Evolutionary conservation across 1,139 yeast species (phyloP).

Genomic region (Casaregolazyma suthepensis): DNA sequence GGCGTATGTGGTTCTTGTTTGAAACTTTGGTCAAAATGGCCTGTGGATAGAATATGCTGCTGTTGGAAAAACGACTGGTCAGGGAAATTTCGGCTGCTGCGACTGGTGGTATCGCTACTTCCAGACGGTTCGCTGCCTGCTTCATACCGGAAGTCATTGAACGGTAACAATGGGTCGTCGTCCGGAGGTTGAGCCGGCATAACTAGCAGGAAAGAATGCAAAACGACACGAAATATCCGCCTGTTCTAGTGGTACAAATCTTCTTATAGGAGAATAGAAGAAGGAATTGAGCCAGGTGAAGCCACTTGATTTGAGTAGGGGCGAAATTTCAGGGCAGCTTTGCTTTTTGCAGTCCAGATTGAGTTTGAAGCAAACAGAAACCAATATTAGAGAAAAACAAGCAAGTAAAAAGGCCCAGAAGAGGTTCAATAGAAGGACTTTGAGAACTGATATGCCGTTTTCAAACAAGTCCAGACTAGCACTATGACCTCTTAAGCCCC

Average conservation of each 20-base stretch:
- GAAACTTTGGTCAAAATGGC: constrained; percentile 5
- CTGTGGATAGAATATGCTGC: constrained; percentile 5
- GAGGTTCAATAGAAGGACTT: neutral
- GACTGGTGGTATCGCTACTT: constrained; percentile 2
- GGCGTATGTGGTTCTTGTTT: constrained; percentile 9
- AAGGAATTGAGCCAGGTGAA: neutral
- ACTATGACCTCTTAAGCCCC: too few relatives aligned
- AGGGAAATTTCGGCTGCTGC: neutral
- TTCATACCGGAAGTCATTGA: constrained; percentile 15
- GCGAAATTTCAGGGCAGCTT: neutral
- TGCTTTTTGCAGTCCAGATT: neutral
- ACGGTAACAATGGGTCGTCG: constrained; percentile 17
- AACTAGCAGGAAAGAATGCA: constrained; percentile 6
- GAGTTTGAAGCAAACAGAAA: neutral
- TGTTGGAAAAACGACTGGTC: neutral
- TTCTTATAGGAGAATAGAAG: neutral
- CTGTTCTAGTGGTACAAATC: neutral
- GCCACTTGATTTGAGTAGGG: neutral
- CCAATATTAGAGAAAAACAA: neutral
- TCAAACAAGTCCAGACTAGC: too few relatives aligned
- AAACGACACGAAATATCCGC: neutral
- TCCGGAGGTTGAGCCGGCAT: constrained; percentile 19
- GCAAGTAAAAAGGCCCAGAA: neutral
- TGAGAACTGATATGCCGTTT: too few relatives aligned
- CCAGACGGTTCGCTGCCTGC: neutral